Conservation (phyloP, 1,284 basidiomycete species). For the Boletus sp. region DNA sequence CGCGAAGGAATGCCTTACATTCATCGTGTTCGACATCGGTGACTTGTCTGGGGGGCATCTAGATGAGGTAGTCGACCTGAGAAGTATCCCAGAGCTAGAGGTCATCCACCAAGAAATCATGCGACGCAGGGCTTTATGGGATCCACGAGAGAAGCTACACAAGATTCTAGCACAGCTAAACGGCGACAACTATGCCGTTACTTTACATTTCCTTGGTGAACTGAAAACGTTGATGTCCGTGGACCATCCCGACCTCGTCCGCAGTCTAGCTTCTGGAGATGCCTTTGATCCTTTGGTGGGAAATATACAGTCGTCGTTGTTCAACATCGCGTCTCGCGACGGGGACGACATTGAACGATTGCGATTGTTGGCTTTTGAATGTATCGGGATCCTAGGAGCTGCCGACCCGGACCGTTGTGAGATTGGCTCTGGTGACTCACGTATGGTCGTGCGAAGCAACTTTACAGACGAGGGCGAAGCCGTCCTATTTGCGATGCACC, state of each 20-base stretch:
- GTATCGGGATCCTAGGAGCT: slow-evolving; percentile 93
- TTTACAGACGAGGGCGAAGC: slow-evolving; percentile 85
- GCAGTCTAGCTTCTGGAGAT: slow-evolving; percentile 76
- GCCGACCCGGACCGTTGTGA: slow-evolving; percentile 96
- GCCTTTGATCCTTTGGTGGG: slow-evolving; percentile 84
- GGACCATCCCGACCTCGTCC: slow-evolving; percentile 58
- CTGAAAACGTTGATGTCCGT: slow-evolving; percentile 67
- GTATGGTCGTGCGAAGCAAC: slow-evolving; percentile 81
- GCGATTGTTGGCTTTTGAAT: slow-evolving; percentile 80
- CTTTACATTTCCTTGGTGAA: slow-evolving; percentile 78
- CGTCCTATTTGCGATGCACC: slow-evolving; percentile 80
- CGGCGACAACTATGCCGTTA: slow-evolving; percentile 85
- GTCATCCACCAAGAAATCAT: slow-evolving; percentile 53
- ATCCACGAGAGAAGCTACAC: slow-evolving; percentile 60
- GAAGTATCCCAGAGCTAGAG: slow-evolving; percentile 68
- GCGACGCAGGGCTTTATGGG: slow-evolving; percentile 52
- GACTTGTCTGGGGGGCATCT: slow-evolving; percentile 50
- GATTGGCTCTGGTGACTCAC: slow-evolving; percentile 59
- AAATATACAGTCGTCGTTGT: slow-evolving; percentile 69
- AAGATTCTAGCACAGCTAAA: slow-evolving; percentile 76
- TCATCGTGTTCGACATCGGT: slow-evolving; percentile 73
- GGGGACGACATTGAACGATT: slow-evolving; percentile 74
- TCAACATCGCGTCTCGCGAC: slow-evolving; percentile 77
- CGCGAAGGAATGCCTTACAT: slow-evolving; percentile 67
- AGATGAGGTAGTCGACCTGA: slow-evolving; percentile 81